These are phyloP conservation scores for Flaveria robusta DNA, from an alignment of 129 eudicot genomes.

Conservation along the genomic window DNA sequence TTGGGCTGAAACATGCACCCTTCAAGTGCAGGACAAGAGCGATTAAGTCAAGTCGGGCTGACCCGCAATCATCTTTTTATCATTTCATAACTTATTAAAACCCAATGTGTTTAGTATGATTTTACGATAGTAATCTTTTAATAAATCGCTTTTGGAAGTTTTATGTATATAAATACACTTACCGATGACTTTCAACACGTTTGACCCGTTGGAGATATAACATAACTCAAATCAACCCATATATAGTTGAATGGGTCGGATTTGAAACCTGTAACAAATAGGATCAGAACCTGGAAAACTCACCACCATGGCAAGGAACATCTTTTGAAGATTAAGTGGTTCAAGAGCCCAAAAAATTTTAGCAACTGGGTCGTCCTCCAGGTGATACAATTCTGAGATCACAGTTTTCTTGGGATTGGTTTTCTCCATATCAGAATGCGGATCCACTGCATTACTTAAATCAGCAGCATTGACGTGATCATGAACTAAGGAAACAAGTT, in stretches of 20 bases:
- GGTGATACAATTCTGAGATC: slow-evolving; percentile 41
- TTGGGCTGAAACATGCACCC: background rate
- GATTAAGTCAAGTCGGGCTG: background rate
- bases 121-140: background rate
- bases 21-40: slow-evolving; percentile 2
- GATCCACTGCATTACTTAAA: slow-evolving; percentile 42
- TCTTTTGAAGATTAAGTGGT: slow-evolving; percentile 59
- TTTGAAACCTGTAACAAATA: background rate
- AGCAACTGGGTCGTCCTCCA: slow-evolving; percentile 85
- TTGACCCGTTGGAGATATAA: background rate
- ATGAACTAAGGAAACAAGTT: slow-evolving; percentile 82
- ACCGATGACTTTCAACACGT: background rate
- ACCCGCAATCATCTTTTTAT: background rate
- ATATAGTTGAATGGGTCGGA: background rate
- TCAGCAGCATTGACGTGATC: slow-evolving; percentile 52
- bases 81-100: background rate
- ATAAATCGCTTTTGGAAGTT: background rate
- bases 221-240: background rate
- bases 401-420: slow-evolving; percentile 27
- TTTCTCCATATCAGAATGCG: slow-evolving; percentile 47
- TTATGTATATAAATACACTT: slow-evolving; percentile 11
- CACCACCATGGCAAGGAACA: slow-evolving; percentile 85
- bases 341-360: slow-evolving; percentile 65
- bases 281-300: slow-evolving; percentile 39
- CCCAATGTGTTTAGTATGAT: background rate